Evolutionary conservation across 73 alveolate species (phyloP), one percentile per base, ranked within the genome.

Genomic region (Breviolum minutum): DNA sequence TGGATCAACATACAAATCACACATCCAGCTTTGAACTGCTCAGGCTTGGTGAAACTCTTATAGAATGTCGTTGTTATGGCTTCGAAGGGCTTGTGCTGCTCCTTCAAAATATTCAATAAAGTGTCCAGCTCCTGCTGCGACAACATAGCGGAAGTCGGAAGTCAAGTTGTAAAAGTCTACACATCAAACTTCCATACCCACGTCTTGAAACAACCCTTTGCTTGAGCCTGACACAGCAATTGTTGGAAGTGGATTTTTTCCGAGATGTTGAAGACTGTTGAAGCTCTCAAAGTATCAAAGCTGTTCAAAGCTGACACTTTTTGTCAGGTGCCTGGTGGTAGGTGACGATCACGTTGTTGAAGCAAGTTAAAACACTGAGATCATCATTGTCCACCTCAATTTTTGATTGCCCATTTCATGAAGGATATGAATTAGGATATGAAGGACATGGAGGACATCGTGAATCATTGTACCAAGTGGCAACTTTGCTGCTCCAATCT

Each of bases 1-100:
- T 87, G 66, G 81, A 63, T 61, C 64, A 77, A 63, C 86, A 77
- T 77, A 20, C 86, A 77, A 77, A 77, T 77, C 63, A 63, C 95
- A 20, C 79, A 24, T 64, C 79, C 64, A 66, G 95, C 84, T 68
- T 99, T 95, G 85, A 99, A 99, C 94, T 95, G 99, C 95, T 99
- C 99, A 17, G 99, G 91, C 95, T 99, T 95, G 71, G 95, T 99
- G 99, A 69, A 87, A n/a, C 73, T 89, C 94, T 99, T 98, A 91
- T 88, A 76, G 99, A 99, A 99, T 61, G 87, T 32, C 95, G 76
- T 54, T 60, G 99, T 95, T 89, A 99, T 90, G 98, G 81, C 29
- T 40, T 73, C 82, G 82, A 73, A 73, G 60, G 82, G 82, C 40
- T 73, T 73, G 82, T 73, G 11, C 27, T 29, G 82, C 82, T 73